Evolutionary conservation across 306 rosid genomes (phyloP).

Genomic region (Potentilla sterilis): DNA sequence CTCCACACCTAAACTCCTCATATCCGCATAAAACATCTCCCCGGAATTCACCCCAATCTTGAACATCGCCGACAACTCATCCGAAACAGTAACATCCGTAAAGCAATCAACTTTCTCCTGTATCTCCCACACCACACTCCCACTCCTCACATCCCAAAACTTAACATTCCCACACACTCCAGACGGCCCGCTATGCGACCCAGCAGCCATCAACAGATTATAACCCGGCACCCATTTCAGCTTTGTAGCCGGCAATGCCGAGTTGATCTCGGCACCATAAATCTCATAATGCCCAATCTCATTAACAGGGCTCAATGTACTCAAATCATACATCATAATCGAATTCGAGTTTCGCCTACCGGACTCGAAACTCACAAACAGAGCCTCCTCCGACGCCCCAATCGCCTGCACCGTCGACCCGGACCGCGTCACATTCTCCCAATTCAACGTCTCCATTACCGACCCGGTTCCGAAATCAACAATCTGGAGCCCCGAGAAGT

Average conservation of each 20-base stretch:
- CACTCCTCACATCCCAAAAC: constrained; percentile 83
- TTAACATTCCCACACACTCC: constrained; percentile 69
- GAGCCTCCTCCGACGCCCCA: constrained; percentile 54
- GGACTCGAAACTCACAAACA: constrained; percentile 84
- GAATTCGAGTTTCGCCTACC: constrained; percentile 78
- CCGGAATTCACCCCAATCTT: constrained; percentile 88
- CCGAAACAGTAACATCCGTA: constrained; percentile 73
- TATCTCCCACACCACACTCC: constrained; percentile 61
- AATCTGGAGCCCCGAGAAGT: constrained; percentile 83
- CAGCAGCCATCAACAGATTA: constrained; percentile 74
- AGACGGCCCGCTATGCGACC: constrained; percentile 93
- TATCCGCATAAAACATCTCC: constrained; percentile 55
- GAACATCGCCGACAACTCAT: constrained; percentile 52
- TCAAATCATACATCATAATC: constrained; percentile 68
- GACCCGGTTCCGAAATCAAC: constrained; percentile 55
- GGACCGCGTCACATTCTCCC: constrained; percentile 86
- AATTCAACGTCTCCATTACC: constrained; percentile 48
- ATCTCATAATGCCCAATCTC: constrained; percentile 77
- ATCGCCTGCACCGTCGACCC: constrained; percentile 89
- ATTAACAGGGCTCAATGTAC: constrained; percentile 35
- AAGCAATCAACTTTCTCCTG: constrained; percentile 76
- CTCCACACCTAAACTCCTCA: constrained; percentile 54
- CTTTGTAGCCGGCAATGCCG: constrained; percentile 85
- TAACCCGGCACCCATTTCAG: constrained; percentile 61
- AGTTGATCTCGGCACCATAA: constrained; percentile 74